phyloP scores from a whole-genome alignment of 345 rosid species.

The Melaleuca alternifolia region DNA sequence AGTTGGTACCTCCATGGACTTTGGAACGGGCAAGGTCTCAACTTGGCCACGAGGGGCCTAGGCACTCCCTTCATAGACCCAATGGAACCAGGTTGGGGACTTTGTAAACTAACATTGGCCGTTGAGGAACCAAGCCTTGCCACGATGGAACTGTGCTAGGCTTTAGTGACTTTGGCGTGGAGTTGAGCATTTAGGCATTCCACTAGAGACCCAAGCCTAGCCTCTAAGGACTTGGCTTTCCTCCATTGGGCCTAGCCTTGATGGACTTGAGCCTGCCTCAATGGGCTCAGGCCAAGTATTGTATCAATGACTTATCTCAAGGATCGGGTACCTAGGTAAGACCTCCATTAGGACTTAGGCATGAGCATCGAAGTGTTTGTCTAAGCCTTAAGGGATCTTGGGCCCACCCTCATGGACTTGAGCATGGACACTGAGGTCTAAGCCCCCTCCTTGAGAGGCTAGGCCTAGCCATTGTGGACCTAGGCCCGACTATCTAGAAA shows the following conservation, averaged over 20 bases:
- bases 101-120: no score
- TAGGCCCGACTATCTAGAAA: neutral
- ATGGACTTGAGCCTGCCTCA: neutral
- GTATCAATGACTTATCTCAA: neutral
- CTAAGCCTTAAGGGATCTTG: neutral
- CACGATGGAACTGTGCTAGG: neutral
- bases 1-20: rapidly evolving
- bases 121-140: neutral
- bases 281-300: neutral
- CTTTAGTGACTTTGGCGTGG: neutral
- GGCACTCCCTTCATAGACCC: neutral
- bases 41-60: neutral
- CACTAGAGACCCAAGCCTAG: neutral
- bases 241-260: neutral
- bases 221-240: neutral
- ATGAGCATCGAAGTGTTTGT: neutral
- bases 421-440: rapidly evolving
- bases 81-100: no score
- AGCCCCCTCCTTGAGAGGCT: neutral
- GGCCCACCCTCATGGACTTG: neutral
- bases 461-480: rapidly evolving
- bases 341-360: neutral
- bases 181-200: neutral
- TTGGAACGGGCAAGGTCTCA: neutral
- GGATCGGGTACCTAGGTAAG: neutral